Conservation (phyloP, 202 grass and related monocot species). For the Brachypodium distachyon region DNA sequence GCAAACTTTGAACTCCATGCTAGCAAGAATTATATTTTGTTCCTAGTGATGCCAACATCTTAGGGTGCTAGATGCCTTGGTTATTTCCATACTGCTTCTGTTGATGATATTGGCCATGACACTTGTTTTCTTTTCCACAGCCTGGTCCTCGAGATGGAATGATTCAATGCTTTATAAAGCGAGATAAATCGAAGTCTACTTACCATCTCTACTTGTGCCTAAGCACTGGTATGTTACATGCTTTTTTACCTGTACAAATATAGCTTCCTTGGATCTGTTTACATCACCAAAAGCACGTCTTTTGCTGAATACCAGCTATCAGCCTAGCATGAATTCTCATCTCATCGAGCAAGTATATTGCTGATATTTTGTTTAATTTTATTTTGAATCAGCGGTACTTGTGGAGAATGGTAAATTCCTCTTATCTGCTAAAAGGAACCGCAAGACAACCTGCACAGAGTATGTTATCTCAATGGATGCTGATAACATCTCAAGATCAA, state of each 20-base stretch:
- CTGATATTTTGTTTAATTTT: neutral
- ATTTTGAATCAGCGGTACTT: constrained; percentile 47
- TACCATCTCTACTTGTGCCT: constrained; percentile 88
- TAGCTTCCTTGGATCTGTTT: neutral
- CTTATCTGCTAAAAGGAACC: constrained; percentile 86
- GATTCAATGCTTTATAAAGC: constrained; percentile 97
- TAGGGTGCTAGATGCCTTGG: neutral
- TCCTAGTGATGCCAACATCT: neutral
- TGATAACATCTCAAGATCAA: constrained; percentile 83
- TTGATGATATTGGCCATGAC: neutral
- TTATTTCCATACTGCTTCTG: neutral
- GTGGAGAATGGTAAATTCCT: constrained; percentile 92
- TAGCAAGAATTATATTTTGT: neutral
- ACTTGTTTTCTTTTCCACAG: constrained; percentile 37
- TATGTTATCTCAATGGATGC: constrained; percentile 90
- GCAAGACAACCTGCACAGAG: constrained; percentile 83
- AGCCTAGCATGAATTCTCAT: neutral
- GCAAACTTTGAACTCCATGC: neutral
- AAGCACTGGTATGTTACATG: constrained; percentile 49
- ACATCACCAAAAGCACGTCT: neutral
- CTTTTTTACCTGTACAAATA: neutral
- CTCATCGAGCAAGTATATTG: neutral
- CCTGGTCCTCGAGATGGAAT: constrained; percentile 89
- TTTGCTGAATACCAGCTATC: neutral
- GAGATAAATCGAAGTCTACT: constrained; percentile 90